These are phyloP conservation scores for Alternaria conjuncta DNA, from an alignment of 2,329 filamentous ascomycete genomes.

Conservation along the genomic window DNA sequence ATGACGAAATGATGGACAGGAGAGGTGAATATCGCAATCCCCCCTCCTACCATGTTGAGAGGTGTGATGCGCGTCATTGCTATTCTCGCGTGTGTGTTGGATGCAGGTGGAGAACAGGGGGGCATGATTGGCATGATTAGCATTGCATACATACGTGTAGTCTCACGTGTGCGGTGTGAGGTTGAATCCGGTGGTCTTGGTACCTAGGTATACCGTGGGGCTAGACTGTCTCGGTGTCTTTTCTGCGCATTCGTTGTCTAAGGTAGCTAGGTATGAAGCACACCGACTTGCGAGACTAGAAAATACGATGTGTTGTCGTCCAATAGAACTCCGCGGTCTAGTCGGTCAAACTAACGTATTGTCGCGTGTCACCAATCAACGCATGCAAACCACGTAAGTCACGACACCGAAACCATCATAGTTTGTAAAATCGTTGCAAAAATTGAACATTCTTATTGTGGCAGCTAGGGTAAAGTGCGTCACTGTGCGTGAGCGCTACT, in stretches of 20 bases:
- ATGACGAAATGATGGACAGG: not conserved
- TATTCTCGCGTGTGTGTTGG: not conserved
- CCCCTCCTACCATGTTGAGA: too few relatives aligned
- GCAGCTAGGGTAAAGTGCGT: not conserved
- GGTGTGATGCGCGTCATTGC: not conserved
- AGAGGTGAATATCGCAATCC: not conserved
- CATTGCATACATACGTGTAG: not conserved
- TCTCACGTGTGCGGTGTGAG: not conserved
- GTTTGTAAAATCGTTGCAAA: not conserved
- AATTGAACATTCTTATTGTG: not conserved
- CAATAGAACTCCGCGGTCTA: not conserved
- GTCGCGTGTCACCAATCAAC: not conserved
- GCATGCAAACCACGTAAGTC: not conserved
- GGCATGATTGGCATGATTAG: not conserved
- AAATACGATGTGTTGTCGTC: not conserved
- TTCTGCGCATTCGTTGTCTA: not conserved
- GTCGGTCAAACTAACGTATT: not conserved
- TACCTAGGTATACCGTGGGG: not conserved
- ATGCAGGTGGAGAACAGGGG: not conserved
- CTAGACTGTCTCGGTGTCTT: not conserved
- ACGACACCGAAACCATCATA: not conserved
- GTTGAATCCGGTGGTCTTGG: not conserved
- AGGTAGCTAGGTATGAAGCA: not conserved
- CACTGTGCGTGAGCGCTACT: slow-evolving; percentile 1
- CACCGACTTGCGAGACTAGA: not conserved